phyloP scores from a whole-genome alignment of 2,329 filamentous ascomycete genomes.

The Xylariaceae sp. region DNA sequence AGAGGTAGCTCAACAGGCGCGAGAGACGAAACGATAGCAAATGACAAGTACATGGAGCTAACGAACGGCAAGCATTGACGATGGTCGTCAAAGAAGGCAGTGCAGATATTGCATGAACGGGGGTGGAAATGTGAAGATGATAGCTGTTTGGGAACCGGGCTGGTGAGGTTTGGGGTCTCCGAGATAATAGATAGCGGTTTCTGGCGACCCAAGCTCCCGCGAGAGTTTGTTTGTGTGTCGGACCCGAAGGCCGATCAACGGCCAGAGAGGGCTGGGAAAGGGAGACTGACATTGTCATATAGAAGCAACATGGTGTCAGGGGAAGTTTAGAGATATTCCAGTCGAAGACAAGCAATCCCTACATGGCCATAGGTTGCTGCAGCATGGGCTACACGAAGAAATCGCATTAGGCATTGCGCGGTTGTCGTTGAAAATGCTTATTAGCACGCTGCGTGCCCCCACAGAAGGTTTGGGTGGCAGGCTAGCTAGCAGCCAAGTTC shows the following conservation, averaged over 20 bases:
- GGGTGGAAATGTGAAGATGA: conserved; percentile 28
- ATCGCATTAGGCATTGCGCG: conserved; percentile 33
- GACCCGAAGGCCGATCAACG: conserved; percentile 20
- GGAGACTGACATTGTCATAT: conserved; percentile 11
- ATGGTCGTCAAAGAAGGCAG: conserved; percentile 29
- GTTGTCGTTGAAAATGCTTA: conserved; percentile 31
- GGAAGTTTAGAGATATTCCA: not conserved
- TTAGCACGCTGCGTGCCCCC: conserved; percentile 24
- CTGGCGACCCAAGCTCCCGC: conserved; percentile 14
- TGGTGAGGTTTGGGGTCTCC: conserved; percentile 24
- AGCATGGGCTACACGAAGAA: conserved; percentile 25
- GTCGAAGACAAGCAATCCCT: conserved; percentile 17
- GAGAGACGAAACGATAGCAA: no score
- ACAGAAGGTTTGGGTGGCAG: conserved; percentile 30
- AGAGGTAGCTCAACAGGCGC: no score
- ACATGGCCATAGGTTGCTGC: not conserved
- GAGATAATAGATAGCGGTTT: conserved; percentile 11
- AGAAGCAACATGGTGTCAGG: conserved; percentile 1
- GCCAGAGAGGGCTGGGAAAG: conserved; percentile 14
- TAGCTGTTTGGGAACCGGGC: conserved; percentile 27
- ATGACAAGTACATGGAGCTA: conserved; percentile 2
- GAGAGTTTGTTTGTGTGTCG: conserved; percentile 22
- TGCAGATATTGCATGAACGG: conserved; percentile 31
- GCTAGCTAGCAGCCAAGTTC: not conserved
- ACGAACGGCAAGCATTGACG: conserved; percentile 11